phyloP scores from a whole-genome alignment of 139 green algal genomes.

The Chlamydomonas incerta region DNA sequence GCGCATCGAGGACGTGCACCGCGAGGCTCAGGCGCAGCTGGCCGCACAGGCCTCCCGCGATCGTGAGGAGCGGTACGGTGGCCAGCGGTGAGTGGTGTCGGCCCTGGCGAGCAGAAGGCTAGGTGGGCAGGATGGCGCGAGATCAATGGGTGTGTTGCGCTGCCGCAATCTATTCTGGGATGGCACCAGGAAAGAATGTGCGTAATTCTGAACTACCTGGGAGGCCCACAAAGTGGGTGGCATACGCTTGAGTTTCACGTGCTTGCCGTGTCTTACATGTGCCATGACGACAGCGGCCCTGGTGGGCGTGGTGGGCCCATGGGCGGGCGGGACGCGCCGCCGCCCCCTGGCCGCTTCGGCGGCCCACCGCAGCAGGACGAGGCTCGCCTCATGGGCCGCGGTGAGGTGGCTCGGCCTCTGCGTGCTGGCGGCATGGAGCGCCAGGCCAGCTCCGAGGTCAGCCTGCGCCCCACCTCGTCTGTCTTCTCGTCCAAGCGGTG shows the following conservation, averaged over 20 bases:
- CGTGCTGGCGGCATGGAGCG: slow-evolving; percentile 26
- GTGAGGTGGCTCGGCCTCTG: slow-evolving; percentile 31
- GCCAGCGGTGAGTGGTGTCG: neutral
- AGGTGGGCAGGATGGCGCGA: no score
- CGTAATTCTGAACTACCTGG: no score
- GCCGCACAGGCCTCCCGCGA: slow-evolving; percentile 38
- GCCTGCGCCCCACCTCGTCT: slow-evolving; percentile 16
- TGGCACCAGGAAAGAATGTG: no score
- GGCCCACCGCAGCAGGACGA: slow-evolving; percentile 12
- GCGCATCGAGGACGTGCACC: slow-evolving; percentile 80
- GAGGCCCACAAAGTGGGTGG: no score
- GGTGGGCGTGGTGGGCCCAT: slow-evolving; percentile 14
- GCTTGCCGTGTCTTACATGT: neutral
- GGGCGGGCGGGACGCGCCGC: slow-evolving; percentile 15
- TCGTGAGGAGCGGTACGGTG: slow-evolving; percentile 35
- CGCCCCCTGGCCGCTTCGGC: slow-evolving; percentile 18
- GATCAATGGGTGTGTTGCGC: no score
- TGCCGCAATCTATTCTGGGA: no score
- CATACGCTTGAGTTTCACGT: no score
- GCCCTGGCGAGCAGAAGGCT: no score
- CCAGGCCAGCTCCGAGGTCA: slow-evolving; percentile 12
- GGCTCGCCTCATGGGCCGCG: slow-evolving; percentile 32
- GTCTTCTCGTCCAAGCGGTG: slow-evolving; percentile 22
- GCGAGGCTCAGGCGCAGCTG: slow-evolving; percentile 54
- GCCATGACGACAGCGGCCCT: neutral